These are phyloP conservation scores for Antitrichia curtipendula DNA, from an alignment of 225 moss, liverwort and hornwort genomes.

Conservation along the genomic window DNA sequence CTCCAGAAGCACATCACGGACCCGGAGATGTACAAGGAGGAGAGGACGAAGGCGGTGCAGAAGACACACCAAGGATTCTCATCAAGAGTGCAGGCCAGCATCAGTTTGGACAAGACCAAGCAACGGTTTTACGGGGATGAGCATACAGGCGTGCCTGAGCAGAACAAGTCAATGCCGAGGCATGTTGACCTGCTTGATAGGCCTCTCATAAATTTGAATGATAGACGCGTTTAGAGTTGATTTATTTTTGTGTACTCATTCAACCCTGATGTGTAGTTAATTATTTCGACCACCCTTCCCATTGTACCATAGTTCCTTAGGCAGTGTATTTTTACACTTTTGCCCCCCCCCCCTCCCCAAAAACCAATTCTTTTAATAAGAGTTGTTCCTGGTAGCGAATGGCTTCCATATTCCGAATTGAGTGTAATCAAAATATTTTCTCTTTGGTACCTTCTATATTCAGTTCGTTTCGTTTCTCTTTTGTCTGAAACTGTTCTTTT, in stretches of 20 bases:
- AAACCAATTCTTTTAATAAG: slow-evolving; percentile 42
- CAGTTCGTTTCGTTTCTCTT: neutral
- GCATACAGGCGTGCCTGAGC: neutral
- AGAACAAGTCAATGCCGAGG: slow-evolving; percentile 9
- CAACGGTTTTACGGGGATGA: slow-evolving; percentile 29
- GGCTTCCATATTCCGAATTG: slow-evolving; percentile 7
- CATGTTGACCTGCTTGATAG: slow-evolving; percentile 36
- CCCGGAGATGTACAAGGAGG: slow-evolving; percentile 90
- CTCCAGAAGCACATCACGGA: slow-evolving; percentile 93
- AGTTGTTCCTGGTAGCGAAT: slow-evolving; percentile 13
- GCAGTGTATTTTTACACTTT: slow-evolving; percentile 33
- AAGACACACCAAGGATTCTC: slow-evolving; percentile 76
- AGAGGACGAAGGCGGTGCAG: slow-evolving; percentile 68
- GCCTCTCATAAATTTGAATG: slow-evolving; percentile 27
- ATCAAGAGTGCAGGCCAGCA: slow-evolving; percentile 72
- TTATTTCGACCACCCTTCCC: neutral
- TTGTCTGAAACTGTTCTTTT: neutral
- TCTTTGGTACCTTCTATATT: neutral
- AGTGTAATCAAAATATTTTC: neutral
- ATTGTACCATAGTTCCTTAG: slow-evolving; percentile 24
- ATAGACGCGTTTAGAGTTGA: slow-evolving; percentile 18
- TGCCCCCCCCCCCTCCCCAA: neutral
- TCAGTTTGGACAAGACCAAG: slow-evolving; percentile 65
- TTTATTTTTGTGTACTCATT: neutral
- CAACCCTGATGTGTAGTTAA: neutral